Base-by-base conservation (phyloP, 2,329 filamentous ascomycete species). In the Colletotrichum tropicale region DNA sequence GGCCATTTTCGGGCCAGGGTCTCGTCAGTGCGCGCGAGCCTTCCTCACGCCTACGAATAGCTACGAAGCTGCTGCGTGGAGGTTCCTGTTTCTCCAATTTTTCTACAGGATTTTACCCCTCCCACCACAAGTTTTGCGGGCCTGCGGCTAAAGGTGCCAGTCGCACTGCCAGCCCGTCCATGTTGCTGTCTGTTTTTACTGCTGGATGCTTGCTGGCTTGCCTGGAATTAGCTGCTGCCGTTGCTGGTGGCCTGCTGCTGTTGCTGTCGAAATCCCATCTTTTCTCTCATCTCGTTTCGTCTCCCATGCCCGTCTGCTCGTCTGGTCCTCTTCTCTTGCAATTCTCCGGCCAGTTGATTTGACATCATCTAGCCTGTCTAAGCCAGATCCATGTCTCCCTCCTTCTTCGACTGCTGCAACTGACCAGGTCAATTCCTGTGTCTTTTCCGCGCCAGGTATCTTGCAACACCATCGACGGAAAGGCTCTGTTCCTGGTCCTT, bases 91-190 rank as follows among this genome's bases (percentile, higher is more conserved):
- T 70, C 74, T 70, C 74, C 71, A 76, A 70, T 76, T 67, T 76
- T 66, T 62, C 71, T n/a, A 52, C 43, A 74, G 65, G 60, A 70
- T 75, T 65, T 69, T 76, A 75, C 71, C 74, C 74, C 74, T 76
- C 74, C 71, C 55, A 52, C 43, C 43, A 52, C 10, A 21, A 24
- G 43, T 34, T 26, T 62, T 73, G 56, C 56, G 64, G 64, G 70
- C 58, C 56, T 75, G 64, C 55, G 70, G 73, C 70, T 58, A 65
- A 52, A 68, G 73, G 32, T 52, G 28, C 64, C 60, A 66, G 66
- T 58, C 36, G 61, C 52, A 36, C n/a, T 71, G 58, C 28, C 26
- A 38, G 48, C 61, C 32, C 38, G n/a, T 36, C 38, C 38, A 16
- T 55, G 61, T 58, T 66, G 26, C 71, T 24, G 43, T 18, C 26